Evolutionary conservation across 73 alveolate genomes (phyloP), one percentile per base, ranked within the genome.

Genomic region (Paramecium sonneborni): DNA sequence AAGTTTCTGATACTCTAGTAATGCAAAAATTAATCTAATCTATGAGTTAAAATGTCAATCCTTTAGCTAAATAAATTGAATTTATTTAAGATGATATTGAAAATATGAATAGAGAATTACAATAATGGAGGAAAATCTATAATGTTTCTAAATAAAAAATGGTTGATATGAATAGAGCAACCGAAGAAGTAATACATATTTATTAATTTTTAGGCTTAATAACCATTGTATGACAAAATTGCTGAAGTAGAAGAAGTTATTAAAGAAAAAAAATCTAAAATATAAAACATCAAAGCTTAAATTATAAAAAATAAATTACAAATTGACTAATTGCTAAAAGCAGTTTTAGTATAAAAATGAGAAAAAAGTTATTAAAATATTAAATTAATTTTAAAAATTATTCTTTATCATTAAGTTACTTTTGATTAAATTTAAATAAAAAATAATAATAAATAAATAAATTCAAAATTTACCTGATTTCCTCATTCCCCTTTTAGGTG

Each of bases 211-310:
- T 79, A 79, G 90, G 90, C 90, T 41, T 44, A 79, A 79, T 84
- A 88, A 84, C 93, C 93, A 38, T 41, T 88, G 15, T 88, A 74
- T 88, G 93, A 88, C 76, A 88, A 88, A 4, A 48, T 88, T 23
- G 93, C 93, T 37, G 93, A 88, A 48, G 88, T 88, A 15, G 93
- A 88, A n/a, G 93, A 88, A 74, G 38, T 21, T 23, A 88, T 88
- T 6, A 88, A 69, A 62, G 93, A 88, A 24, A 72, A 69, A 30
- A 74, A 88, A 43, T 15, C 86, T 30, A 88, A 88, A 39, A 88
- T 88, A 23, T 32, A 38, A 74, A 37, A 88, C 43, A 30, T 48
- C 2, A 88, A 88, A 41, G 93, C 93, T 10, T 41, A 88, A 41
- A 88, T 88, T 35, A 67, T 88, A 55, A 88, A 88, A 48, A 88